Base-by-base conservation (phyloP, 2,329 filamentous ascomycete species). In the Pseudocercospora pini-densiflorae region DNA sequence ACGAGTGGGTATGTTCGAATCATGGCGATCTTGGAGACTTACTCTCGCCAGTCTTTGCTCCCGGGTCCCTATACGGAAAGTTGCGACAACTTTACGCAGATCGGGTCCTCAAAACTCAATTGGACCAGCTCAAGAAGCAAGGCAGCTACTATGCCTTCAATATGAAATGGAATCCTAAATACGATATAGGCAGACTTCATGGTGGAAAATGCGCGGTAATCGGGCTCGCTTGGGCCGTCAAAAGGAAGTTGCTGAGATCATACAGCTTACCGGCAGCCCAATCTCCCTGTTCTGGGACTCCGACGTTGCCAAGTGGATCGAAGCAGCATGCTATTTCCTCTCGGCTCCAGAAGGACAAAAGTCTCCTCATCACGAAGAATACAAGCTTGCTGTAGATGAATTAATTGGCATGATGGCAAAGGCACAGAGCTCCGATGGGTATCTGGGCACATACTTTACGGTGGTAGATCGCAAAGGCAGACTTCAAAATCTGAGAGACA, bases 231-330 rank as follows among this genome's bases (percentile, higher is more conserved):
- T 24, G 43, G 19, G 24, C n/a, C 7, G 24, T 36, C 27, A 7
- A 3, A 62, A 40, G 12, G 5, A 36, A 21, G 19, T 19, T 27
- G n/a, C 60, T 62, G 60, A 62, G 5, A 27, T 36, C 27, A 14
- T 23, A 47, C 60, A 53, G 60, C 31, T 62, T 12, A 33, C 60
- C 27, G 49, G 49, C 60, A 40, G 49, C 60, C 43, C 43, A 3
- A 29, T 61, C 24, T 49, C 43, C 5, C n/a, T 62, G n/a, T 89
- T 88, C 36, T 88, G 86, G 86, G 87, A 89, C 70, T 82, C 79
- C 0, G 83, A 84, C 72, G 74, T 86, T 24, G 86, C 81, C 14
- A 89, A 89, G 74, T 88, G 86, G 85, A 86, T 88, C 58, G 87
- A 89, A 76, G 86, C 83, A 0, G 87, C 86, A 3, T 88, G 86